Base-by-base conservation (phyloP, 139 green algal species). In the Chlorella vulgaris region DNA sequence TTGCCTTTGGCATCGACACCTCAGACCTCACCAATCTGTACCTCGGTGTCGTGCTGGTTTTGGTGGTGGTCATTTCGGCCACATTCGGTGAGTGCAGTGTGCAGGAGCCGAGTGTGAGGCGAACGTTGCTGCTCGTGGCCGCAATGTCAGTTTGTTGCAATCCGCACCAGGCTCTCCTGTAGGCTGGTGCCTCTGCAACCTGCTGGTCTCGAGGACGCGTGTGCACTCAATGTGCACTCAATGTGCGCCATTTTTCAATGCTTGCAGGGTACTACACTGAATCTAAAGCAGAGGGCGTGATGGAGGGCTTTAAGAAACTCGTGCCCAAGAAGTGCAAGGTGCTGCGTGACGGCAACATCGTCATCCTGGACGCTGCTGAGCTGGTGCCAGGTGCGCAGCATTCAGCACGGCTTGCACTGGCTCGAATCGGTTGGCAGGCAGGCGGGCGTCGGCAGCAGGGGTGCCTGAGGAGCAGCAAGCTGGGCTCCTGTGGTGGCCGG, bases 331-430 rank as follows among this genome's bases (percentile, higher is more conserved):
- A 92, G 78, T 94, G 89, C 13, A 90, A 87, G 21, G 92, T 96
- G 7, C 63, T 97, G 13, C 86, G 96, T 0, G 83, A 94, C 66
- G 94, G 94, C 38, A 91, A 91, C 73, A 50, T 91, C 84, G 88
- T 94, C 36, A 86, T 90, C 51, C 76, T 88, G 63, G 82, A 86
- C 13, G 82, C 82, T 35, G 66, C 80, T 0, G 96, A 99, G 86
- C 90, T 99, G 53, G 95, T 99, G 28, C 95, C 95, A 21, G 96
- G 74, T 77, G 35, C n/a, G 67, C 2, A 31, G 26, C 19, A 47
- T 61, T 65, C 10, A 4, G 28, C 22, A 28, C 10, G 55, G 31
- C 2, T 15, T 2, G 5, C 15, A 10, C 18, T 28, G 63, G 10
- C 33, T 50, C 13, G 24, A 29, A n/a, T 40, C 7, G 39, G 63